Evolutionary conservation across 345 rosid species (phyloP), one percentile per base, ranked within the genome.

Genomic region (Linum usitatissimum): DNA sequence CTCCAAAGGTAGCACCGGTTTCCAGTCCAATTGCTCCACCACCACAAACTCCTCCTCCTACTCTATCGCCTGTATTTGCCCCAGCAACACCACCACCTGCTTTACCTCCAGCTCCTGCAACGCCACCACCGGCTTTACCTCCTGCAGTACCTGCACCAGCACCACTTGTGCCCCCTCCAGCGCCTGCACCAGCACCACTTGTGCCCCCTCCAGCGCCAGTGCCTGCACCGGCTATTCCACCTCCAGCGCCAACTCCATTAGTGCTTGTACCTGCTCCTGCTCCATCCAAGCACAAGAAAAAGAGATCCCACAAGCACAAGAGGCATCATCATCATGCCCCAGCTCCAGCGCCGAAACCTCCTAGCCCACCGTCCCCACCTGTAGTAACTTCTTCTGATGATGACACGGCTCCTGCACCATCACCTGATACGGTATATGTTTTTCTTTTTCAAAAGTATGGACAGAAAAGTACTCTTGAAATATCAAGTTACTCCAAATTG

Each of bases 321-420:
- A 76, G 39, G 71, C 91, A 83, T 75, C 91, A 81, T 75, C 91
- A 60, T 36, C 63, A 80, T 48, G 83, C 88, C 14, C 86, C 82
- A 57, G 91, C 95, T 28, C 86, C 88, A 30, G 91, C 84, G 59
- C 95, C 95, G 66, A 68, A 28, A 17, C 75, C 77, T 20, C 84
- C 80, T 9, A 86, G 97, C 73, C 97, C 97, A 19, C 96, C 97
- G n/a, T 74, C 93, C 60, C 96, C 97, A 57, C 90, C 96, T 23
- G 68, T 87, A 6, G 59, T 78, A 17, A 66, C 86, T 63, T 5
- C 60, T 23, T 57, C 60, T 60, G 60, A 84, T 2, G 83, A 81
- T 53, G 94, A 83, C 62, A 76, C 81, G 18, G 70, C 82, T 30
- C 97, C 96, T 51, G 96, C 96, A 67, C 96, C 96, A 70, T 78